Conservation (phyloP, 2,329 filamentous ascomycete genomes). For the Chalaropsis ovoidea region DNA sequence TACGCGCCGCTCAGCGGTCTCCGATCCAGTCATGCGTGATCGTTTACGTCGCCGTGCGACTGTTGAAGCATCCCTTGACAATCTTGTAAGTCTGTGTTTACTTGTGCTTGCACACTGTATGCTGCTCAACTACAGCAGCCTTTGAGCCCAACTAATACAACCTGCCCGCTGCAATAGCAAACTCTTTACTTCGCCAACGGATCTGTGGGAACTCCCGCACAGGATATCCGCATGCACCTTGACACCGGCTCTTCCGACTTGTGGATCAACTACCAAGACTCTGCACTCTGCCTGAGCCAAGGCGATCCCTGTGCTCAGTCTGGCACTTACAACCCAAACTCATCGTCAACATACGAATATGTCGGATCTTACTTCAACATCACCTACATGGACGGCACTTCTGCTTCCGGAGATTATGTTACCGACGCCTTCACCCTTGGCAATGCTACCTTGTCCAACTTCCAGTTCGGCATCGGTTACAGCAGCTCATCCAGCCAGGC, state of each 20-base stretch:
- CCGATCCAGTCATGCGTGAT: slow-evolving; percentile 39
- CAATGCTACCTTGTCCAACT: slow-evolving; percentile 40
- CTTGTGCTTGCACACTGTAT: background rate
- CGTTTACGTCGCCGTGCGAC: slow-evolving; percentile 38
- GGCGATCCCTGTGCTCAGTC: slow-evolving; percentile 46
- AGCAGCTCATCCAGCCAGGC: slow-evolving; percentile 51
- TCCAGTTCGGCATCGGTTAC: slow-evolving; percentile 70
- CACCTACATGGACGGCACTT: slow-evolving; percentile 72
- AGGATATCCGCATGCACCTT: slow-evolving; percentile 48
- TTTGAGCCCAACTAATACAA: background rate
- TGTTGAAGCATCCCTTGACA: slow-evolving; percentile 42
- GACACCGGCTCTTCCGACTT: slow-evolving; percentile 62
- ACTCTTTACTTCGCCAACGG: slow-evolving; percentile 56
- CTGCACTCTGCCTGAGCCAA: slow-evolving; percentile 45
- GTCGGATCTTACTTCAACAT: slow-evolving; percentile 75
- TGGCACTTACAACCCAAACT: slow-evolving; percentile 59
- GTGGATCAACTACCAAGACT: slow-evolving; percentile 58
- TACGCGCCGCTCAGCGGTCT: slow-evolving; percentile 34
- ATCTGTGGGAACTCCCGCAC: slow-evolving; percentile 52
- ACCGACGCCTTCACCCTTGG: slow-evolving; percentile 60
- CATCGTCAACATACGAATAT: slow-evolving; percentile 66
- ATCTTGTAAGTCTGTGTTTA: slow-evolving; percentile 38
- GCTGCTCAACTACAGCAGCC: background rate
- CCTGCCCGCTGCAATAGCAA: slow-evolving; percentile 35
- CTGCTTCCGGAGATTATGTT: slow-evolving; percentile 68